Evolutionary conservation across 1,139 yeast genomes (phyloP), one percentile per base, ranked within the genome.

Genomic region (Petasospora fabianii): DNA sequence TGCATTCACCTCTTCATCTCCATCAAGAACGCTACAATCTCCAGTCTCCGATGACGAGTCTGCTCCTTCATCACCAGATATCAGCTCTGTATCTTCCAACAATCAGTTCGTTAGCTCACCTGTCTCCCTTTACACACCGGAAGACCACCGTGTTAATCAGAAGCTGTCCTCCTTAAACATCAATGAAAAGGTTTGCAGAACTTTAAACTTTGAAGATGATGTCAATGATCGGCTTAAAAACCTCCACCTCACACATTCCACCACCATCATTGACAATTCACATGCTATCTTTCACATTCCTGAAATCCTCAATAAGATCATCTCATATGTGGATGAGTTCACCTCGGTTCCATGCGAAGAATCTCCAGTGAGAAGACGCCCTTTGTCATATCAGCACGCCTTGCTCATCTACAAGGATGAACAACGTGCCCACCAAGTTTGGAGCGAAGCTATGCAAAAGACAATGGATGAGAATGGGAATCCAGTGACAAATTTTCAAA

Each of bases 281-380:
- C 75, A 72, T 41, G 64, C 66, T 17, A 82, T 87, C 6, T 82
- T 87, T 54, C 69, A 69, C 37, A 78, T 83, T 15, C 96, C 96
- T 0, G 96, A 88, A 59, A 80, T 88, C 41, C 68, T 87, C 15
- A 62, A 71, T 48, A 68, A 70, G 43, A 84, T 88, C 13, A 54
- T 87, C 20, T 65, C 68, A 18, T 76, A 67, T 57, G 80, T 85
- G 12, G 85, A 83, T 41, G 56, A 61, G 34, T 63, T 65, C 26
- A 64, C 75, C 6, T 58, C 59, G 5, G 65, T 78, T 14, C 87
- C 92, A 3, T 74, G 69, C 41, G 90, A 83, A 54, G 60, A 60
- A 11, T 61, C 76, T 0, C 83, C 84, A 29, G 57, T 69, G 1
- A 63, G 94, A 48, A 71, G 94, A 49, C 73, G 72, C 44, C 95